Conservation (phyloP, 371 early-diverging fungal genomes). For the Syncephalastrum sp. region DNA sequence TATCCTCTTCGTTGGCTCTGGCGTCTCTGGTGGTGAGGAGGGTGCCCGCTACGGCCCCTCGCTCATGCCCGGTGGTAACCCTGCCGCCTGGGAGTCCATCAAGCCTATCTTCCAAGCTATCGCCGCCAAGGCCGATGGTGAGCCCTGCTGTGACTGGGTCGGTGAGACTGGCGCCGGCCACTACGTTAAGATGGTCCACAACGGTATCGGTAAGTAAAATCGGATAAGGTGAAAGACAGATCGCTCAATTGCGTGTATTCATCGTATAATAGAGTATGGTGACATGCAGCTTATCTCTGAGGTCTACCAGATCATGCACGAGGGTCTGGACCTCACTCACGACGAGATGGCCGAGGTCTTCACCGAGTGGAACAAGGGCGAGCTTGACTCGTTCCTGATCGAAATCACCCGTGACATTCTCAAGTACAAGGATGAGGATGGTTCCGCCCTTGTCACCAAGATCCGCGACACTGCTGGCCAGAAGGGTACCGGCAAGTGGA, state of each 20-base stretch:
- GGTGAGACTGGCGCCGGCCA: slow-evolving; percentile 98
- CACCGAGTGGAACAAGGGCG: slow-evolving; percentile 93
- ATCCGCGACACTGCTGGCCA: slow-evolving; percentile 97
- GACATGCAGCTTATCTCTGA: slow-evolving; percentile 99
- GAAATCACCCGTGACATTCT: slow-evolving; percentile 96
- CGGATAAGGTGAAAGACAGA: background rate
- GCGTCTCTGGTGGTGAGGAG: slow-evolving; percentile 99
- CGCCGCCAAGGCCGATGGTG: slow-evolving; percentile 87
- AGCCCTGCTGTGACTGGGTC: slow-evolving; percentile 99
- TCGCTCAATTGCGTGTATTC: background rate
- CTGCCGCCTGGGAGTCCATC: slow-evolving; percentile 89
- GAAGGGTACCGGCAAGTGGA: slow-evolving; percentile 99
- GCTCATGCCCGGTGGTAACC: slow-evolving; percentile 98
- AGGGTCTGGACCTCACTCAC: slow-evolving; percentile 74
- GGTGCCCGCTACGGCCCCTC: slow-evolving; percentile 99
- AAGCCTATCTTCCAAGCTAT: slow-evolving; percentile 96
- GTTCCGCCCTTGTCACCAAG: slow-evolving; percentile 86
- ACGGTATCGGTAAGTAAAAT: slow-evolving; percentile 79
- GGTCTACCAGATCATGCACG: slow-evolving; percentile 92
- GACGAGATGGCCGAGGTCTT: slow-evolving; percentile 91
- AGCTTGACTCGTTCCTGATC: slow-evolving; percentile 95
- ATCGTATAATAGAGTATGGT: slow-evolving; percentile 81
- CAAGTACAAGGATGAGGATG: slow-evolving; percentile 87
- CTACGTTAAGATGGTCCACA: slow-evolving; percentile 99
- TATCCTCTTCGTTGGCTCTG: slow-evolving; percentile 94